phyloP scores from a whole-genome alignment of 1,284 basidiomycete genomes.

The Irpex lacteus region DNA sequence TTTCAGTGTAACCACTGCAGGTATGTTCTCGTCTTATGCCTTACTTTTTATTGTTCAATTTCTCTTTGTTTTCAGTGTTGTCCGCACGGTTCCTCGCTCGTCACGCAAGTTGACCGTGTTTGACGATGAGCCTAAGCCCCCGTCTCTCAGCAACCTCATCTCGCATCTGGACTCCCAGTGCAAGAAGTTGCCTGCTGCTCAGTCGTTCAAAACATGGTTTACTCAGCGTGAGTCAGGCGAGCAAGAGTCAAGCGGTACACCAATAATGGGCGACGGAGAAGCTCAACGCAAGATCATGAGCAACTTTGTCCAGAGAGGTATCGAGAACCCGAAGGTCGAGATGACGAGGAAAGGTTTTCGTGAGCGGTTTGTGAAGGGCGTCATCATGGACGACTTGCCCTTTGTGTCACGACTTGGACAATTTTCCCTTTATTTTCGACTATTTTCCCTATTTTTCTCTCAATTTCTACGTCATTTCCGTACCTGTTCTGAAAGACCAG shows the following conservation, averaged over 20 bases:
- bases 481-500: no score
- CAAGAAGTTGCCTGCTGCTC: not conserved
- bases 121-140: not conserved
- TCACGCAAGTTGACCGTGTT: not conserved
- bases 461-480: no score
- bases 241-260: not conserved
- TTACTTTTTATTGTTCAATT: not conserved
- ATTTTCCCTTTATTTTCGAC: no score
- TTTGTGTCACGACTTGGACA: not conserved
- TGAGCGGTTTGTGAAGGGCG: constrained; percentile 15
- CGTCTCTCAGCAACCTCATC: constrained; percentile 4
- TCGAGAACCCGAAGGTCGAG: constrained; percentile 14
- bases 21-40: not conserved
- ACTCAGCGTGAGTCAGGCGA: not conserved
- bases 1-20: not conserved
- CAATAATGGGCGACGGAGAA: not conserved
- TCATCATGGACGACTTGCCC: constrained; percentile 17
- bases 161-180: not conserved
- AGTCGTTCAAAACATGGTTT: not conserved
- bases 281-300: not conserved
- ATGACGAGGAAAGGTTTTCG: constrained; percentile 9
- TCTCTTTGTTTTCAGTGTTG: constrained; percentile 7
- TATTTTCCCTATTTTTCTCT: no score
- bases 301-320: constrained; percentile 12
- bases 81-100: not conserved